Conservation (phyloP, 2,329 filamentous ascomycete genomes). For the Fusarium verrucosum region DNA sequence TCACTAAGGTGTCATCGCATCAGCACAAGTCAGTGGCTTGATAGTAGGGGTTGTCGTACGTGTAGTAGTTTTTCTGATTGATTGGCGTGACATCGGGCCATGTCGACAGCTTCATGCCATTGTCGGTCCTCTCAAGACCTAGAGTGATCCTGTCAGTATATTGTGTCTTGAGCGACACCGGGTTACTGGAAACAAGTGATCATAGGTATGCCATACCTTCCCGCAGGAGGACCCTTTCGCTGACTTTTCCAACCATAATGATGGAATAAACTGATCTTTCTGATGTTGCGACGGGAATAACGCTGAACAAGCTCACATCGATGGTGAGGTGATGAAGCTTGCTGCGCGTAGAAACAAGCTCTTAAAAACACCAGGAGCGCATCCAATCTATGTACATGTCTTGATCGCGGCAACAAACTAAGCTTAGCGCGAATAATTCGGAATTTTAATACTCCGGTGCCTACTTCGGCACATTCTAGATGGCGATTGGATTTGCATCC, state of each 20-base stretch:
- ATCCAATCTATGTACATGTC: conserved; percentile 19
- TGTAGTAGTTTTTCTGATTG: conserved; percentile 99
- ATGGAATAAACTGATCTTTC: conserved; percentile 17
- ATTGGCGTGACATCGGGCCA: conserved; percentile 95
- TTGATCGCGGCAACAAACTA: conserved; percentile 28
- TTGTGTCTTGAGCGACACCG: conserved; percentile 24
- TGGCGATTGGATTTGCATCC: neutral
- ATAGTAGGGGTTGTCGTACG: conserved; percentile 60
- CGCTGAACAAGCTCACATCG: conserved; percentile 38
- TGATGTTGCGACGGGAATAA: conserved; percentile 19
- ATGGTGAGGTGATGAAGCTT: conserved; percentile 26
- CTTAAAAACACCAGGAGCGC: conserved; percentile 43
- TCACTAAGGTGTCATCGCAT: conserved; percentile 66
- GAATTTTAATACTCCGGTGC: conserved; percentile 31
- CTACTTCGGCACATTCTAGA: neutral
- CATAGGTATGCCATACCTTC: conserved; percentile 61
- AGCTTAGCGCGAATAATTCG: conserved; percentile 23
- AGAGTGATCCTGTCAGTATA: conserved; percentile 39
- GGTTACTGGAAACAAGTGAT: conserved; percentile 14
- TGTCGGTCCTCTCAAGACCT: conserved; percentile 97
- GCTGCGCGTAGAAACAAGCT: conserved; percentile 27
- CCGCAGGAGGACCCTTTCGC: conserved; percentile 69
- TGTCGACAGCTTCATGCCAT: conserved; percentile 94
- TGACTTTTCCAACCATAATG: conserved; percentile 71
- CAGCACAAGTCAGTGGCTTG: conserved; percentile 14